phyloP scores from a whole-genome alignment of 2,329 filamentous ascomycete species.

The Aspergillus pseudoviridinutans region DNA sequence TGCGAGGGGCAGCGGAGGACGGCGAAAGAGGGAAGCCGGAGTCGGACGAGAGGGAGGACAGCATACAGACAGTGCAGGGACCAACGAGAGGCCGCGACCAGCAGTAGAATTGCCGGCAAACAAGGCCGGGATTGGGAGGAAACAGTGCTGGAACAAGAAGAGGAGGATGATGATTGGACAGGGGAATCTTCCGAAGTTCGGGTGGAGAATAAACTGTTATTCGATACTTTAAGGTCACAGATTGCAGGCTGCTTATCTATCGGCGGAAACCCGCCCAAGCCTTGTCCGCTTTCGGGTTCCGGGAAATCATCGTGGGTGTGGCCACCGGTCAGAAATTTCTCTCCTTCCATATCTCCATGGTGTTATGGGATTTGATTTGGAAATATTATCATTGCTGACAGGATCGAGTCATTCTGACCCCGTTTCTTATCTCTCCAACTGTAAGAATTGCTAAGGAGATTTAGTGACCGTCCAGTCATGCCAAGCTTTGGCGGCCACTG shows the following conservation, averaged over 20 bases:
- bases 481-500: not conserved
- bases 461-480: not conserved
- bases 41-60: constrained; percentile 27
- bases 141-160: constrained; percentile 11
- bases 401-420: no score
- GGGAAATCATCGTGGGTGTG: constrained; percentile 11
- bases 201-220: constrained; percentile 24
- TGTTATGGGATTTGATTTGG: no score
- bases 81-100: constrained; percentile 2
- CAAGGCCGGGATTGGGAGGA: constrained; percentile 4
- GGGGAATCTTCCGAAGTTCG: constrained; percentile 31
- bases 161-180: constrained; percentile 7
- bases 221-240: constrained; percentile 36
- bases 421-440: no score
- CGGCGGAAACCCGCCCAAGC: constrained; percentile 17
- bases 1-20: constrained; percentile 6
- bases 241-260: constrained; percentile 27
- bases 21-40: constrained; percentile 23
- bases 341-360: not conserved
- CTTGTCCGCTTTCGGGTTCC: constrained; percentile 12
- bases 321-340: not conserved
- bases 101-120: constrained; percentile 5
- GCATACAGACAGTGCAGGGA: not conserved
- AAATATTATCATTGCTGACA: not conserved
- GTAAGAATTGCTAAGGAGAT: not conserved